A percentile compares a stretch with the other conserved stretches of the same genome.
phyloP scores from a whole-genome alignment of 805 yeast genomes.

The Pichia manshurica region DNA sequence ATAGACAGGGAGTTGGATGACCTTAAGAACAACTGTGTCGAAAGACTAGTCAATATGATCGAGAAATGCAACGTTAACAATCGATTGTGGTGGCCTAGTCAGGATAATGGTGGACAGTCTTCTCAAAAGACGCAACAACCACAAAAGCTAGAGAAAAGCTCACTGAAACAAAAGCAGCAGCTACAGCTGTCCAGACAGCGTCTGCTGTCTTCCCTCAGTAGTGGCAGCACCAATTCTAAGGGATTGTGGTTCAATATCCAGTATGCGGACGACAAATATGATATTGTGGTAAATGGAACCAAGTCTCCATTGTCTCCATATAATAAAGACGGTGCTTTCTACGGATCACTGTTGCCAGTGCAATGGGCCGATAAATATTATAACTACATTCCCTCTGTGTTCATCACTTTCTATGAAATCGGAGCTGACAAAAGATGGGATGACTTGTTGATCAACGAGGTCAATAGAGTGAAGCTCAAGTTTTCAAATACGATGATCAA shows the following conservation, averaged over 20 bases:
- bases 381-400: conserved; percentile 41
- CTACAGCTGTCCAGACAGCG: conserved; percentile 3
- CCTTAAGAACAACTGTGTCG: conserved; percentile 18
- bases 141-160: not conserved
- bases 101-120: not conserved
- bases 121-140: not conserved
- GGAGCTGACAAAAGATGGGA: conserved; percentile 21
- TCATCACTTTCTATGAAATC: conserved; percentile 40
- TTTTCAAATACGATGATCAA: conserved; percentile 18
- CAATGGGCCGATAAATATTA: conserved; percentile 53
- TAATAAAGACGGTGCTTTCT: conserved; percentile 34
- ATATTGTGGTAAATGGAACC: conserved; percentile 12
- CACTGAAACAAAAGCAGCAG: conserved; percentile 3
- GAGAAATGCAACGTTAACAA: conserved; percentile 8
- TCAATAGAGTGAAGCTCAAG: conserved; percentile 30
- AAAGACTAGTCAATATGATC: conserved; percentile 8
- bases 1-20: conserved; percentile 24
- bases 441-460: conserved; percentile 31
- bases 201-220: not conserved
- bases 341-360: conserved; percentile 37
- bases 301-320: conserved; percentile 39
- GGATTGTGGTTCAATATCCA: conserved; percentile 14
- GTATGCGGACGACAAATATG: conserved; percentile 9
- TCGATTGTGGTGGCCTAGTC: conserved; percentile 13
- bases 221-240: conserved; percentile 1